These are phyloP conservation scores for Phytophthora chlamydospora DNA, from an alignment of 352 stramenopile species.

Conservation along the genomic window DNA sequence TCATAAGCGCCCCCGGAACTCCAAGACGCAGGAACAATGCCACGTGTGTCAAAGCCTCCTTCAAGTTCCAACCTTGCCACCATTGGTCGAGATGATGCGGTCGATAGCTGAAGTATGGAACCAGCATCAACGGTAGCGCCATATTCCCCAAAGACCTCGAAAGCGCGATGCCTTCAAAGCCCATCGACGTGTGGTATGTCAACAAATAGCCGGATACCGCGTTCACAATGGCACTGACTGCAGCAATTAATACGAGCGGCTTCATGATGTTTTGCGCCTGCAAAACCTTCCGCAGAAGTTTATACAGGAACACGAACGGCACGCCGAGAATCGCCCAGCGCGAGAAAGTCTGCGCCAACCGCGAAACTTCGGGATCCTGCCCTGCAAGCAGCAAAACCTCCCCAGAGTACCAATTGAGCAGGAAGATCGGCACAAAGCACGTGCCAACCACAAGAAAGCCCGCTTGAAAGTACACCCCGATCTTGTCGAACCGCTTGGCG, in stretches of 20 bases:
- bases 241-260: constrained; percentile 66
- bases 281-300: constrained; percentile 77
- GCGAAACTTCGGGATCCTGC: constrained; percentile 53
- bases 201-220: constrained; percentile 66
- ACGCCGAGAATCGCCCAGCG: constrained; percentile 57
- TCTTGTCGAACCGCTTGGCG: constrained; percentile 59
- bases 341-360: constrained; percentile 61
- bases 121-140: constrained; percentile 49
- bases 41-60: constrained; percentile 51
- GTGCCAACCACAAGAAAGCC: constrained; percentile 57
- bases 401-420: constrained; percentile 65
- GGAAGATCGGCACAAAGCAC: constrained; percentile 53
- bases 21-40: constrained; percentile 67
- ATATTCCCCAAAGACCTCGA: constrained; percentile 66
- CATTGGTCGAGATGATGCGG: constrained; percentile 34
- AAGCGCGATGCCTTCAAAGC: constrained; percentile 76
- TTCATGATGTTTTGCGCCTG: constrained; percentile 77
- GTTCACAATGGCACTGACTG: constrained; percentile 69
- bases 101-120: constrained; percentile 57
- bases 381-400: constrained; percentile 45
- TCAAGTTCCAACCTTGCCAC: constrained; percentile 73
- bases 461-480: constrained; percentile 82
- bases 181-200: constrained; percentile 69
- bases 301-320: constrained; percentile 80
- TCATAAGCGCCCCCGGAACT: constrained; percentile 62